Base-by-base conservation (phyloP, 257 asterid genomes). In the Solanum tarijense region DNA sequence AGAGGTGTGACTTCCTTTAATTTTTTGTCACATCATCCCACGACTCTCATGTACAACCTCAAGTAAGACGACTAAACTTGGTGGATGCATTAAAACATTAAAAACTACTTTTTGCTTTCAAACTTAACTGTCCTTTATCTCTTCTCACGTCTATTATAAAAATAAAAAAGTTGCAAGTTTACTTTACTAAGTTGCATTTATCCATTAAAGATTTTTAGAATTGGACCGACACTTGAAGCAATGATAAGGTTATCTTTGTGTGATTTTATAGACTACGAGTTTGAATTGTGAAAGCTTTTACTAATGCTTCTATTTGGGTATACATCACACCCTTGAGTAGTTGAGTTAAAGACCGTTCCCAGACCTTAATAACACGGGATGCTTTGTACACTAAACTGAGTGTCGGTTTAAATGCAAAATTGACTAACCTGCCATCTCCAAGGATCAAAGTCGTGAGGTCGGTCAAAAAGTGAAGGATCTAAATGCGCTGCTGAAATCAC, bases 401-500 rank as follows among this genome's bases (percentile, higher is more conserved):
- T 14, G 60, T 48, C 21, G 89, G 83, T 87, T 82, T 81, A 79
- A 89, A 76, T 87, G 65, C 23, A 71, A 85, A 88, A 86, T 43
- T n/a, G 90, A 91, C 90, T 65, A 87, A 92, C 94, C 94, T 95
- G 98, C 91, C 89, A 96, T 94, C 99, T 93, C 99, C 99, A 96
- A 87, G 99, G 99, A 91, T 96, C 93, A 94, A 96, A 96, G 93
- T 90, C 93, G 90, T 94, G 96, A 90, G 98, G 98, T 87, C 93
- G 98, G 94, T 94, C 96, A 93, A 93, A 96, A 91, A 93, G 96
- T 84, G 95, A 87, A 73, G 92, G 94, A 95, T 96, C 99, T 90
- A 96, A 94, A 96, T 96, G 99, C 93, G 95, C 98, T 85, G 99
- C 98, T 90, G 98, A 92, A 62, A 96, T 95, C 90, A 96, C 99